These are phyloP conservation scores for Penicillium sp. DNA, from an alignment of 2,329 filamentous ascomycete genomes.

Conservation along the genomic window DNA sequence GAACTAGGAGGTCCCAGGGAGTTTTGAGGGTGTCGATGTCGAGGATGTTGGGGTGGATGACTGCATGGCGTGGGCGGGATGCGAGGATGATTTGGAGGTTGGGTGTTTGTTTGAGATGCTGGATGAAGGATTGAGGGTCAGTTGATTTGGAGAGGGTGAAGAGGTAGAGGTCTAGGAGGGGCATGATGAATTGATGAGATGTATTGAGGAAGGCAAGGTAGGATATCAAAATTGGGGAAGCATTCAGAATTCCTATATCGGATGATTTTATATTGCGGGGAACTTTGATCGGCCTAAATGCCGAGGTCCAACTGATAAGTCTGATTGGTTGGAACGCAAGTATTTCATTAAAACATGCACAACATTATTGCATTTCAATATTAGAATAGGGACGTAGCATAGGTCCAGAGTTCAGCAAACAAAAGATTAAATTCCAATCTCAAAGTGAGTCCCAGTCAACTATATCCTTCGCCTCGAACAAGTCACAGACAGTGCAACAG, in stretches of 20 bases:
- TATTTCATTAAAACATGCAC: neutral
- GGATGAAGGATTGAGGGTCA: constrained; percentile 25
- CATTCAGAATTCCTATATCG: neutral
- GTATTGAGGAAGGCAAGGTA: neutral
- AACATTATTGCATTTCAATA: constrained; percentile 9
- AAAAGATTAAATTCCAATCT: constrained; percentile 7
- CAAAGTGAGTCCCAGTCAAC: neutral
- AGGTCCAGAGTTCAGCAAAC: constrained; percentile 5
- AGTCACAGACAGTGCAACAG: neutral
- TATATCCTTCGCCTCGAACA: neutral
- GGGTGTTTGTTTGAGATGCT: constrained; percentile 22
- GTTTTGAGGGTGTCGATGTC: constrained; percentile 26
- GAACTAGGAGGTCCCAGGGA: constrained; percentile 36
- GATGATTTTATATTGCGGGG: constrained; percentile 2
- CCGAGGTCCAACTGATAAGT: constrained; percentile 6
- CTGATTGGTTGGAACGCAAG: neutral
- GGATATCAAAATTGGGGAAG: neutral
- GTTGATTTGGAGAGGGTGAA: constrained; percentile 25
- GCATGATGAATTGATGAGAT: constrained; percentile 23
- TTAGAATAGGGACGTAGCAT: constrained; percentile 8
- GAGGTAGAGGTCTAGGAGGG: constrained; percentile 36
- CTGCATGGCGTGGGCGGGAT: constrained; percentile 34
- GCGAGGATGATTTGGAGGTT: constrained; percentile 29
- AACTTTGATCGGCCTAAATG: neutral
- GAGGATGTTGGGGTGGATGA: constrained; percentile 33